These are phyloP conservation scores for Gautieria morchelliformis DNA, from an alignment of 768 basidiomycete species.

Conservation along the genomic window DNA sequence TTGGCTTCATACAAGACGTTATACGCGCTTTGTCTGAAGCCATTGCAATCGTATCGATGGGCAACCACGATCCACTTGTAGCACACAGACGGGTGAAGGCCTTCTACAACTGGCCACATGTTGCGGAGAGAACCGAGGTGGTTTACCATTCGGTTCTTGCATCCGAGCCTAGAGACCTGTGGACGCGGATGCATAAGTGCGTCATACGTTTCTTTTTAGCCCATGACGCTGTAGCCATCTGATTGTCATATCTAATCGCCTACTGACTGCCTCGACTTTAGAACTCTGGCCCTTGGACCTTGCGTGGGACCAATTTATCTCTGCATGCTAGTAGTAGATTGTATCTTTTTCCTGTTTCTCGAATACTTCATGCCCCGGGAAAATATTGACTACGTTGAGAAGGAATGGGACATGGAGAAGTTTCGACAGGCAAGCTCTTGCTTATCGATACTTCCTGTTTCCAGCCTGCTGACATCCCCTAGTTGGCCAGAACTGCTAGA, in stretches of 20 bases:
- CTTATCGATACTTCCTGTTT: neutral
- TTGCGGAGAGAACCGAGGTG: slow-evolving; percentile 70
- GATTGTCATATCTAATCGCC: neutral
- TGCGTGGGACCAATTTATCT: slow-evolving; percentile 84
- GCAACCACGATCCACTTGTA: slow-evolving; percentile 60
- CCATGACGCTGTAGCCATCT: neutral
- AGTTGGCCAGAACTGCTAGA: neutral
- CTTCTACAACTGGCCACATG: slow-evolving; percentile 83
- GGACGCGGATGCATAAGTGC: slow-evolving; percentile 69
- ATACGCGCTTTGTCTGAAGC: slow-evolving; percentile 77
- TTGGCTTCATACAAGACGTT: slow-evolving; percentile 46
- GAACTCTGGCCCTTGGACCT: slow-evolving; percentile 68
- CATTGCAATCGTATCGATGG: slow-evolving; percentile 54
- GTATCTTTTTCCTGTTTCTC: slow-evolving; percentile 75
- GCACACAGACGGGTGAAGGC: slow-evolving; percentile 71
- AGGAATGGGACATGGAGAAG: slow-evolving; percentile 43
- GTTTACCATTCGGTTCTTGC: slow-evolving; percentile 69
- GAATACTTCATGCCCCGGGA: slow-evolving; percentile 79
- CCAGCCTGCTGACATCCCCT: neutral
- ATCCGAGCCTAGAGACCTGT: slow-evolving; percentile 56
- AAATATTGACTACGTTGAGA: slow-evolving; percentile 63
- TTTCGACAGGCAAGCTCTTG: slow-evolving; percentile 24
- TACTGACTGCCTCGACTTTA: slow-evolving; percentile 18
- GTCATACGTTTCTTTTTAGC: slow-evolving; percentile 11
- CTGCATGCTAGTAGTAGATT: slow-evolving; percentile 81